These are phyloP conservation scores for Trifolium fragiferum DNA, from an alignment of 306 rosid genomes.

Conservation along the genomic window DNA sequence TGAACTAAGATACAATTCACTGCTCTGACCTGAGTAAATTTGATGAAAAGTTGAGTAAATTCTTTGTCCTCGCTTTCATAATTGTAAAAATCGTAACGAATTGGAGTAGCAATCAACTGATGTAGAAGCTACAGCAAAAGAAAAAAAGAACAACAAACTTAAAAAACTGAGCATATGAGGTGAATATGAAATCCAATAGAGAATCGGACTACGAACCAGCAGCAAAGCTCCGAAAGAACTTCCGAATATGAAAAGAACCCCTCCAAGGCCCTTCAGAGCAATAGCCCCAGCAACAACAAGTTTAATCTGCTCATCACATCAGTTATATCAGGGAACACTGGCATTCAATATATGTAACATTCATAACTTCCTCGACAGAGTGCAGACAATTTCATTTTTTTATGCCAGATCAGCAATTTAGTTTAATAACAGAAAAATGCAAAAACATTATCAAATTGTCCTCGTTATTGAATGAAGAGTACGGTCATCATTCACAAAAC, in stretches of 20 bases:
- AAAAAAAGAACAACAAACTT: neutral
- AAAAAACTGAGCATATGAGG: constrained; percentile 11
- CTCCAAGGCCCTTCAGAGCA: constrained; percentile 62
- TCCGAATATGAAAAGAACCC: constrained; percentile 58
- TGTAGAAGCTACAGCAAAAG: constrained; percentile 52
- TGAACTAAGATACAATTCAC: neutral
- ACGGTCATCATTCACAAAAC: neutral
- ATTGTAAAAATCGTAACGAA: constrained; percentile 61
- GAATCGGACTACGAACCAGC: constrained; percentile 51
- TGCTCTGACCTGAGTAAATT: constrained; percentile 57
- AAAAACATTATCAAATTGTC: neutral
- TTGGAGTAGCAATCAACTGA: constrained; percentile 61
- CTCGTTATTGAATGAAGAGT: constrained; percentile 18
- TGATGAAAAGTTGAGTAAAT: constrained; percentile 56
- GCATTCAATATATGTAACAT: neutral
- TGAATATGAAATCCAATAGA: constrained; percentile 15
- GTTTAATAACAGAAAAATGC: neutral
- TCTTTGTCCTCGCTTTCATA: constrained; percentile 57
- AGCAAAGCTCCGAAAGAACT: constrained; percentile 57
- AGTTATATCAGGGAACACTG: constrained; percentile 26
- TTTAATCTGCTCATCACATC: constrained; percentile 49
- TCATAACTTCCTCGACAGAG: neutral
- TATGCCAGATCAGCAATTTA: neutral
- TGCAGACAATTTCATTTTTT: neutral
- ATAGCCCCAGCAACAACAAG: constrained; percentile 50